A percentile compares a stretch with the other conserved stretches of the same genome.
Conservation (phyloP, 176 grass and related monocot genomes). For the Cocos nucifera region DNA sequence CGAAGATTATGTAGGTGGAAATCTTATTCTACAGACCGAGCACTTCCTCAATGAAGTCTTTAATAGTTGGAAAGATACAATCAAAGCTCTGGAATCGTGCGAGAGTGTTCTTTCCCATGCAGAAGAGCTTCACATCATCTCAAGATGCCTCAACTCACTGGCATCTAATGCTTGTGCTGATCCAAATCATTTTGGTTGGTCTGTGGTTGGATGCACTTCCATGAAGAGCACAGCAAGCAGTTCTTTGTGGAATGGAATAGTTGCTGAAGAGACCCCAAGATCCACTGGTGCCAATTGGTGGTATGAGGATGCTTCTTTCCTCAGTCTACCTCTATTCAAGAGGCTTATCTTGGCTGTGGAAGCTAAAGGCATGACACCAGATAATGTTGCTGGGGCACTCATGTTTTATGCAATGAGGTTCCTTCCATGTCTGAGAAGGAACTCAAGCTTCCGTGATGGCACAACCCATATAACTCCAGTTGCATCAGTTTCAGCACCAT, state of each 20-base stretch:
- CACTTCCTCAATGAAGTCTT: constrained; percentile 52
- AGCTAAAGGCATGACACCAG: constrained; percentile 42
- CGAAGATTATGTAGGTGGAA: constrained; percentile 75
- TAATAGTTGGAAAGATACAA: constrained; percentile 61
- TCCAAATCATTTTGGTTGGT: not conserved
- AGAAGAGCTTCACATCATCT: constrained; percentile 55
- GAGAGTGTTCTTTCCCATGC: constrained; percentile 52
- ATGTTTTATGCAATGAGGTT: constrained; percentile 63
- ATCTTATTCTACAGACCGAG: constrained; percentile 70
- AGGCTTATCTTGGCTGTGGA: constrained; percentile 65
- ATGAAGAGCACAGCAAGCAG: constrained; percentile 15
- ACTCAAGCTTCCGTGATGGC: constrained; percentile 51
- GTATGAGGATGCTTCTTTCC: constrained; percentile 65
- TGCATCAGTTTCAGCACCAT: constrained; percentile 34
- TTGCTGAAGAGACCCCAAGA: constrained; percentile 24
- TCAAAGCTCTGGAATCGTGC: constrained; percentile 71
- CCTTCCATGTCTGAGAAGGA: constrained; percentile 38
- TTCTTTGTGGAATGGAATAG: constrained; percentile 54
- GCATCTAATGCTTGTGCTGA: constrained; percentile 34
- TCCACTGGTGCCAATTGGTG: constrained; percentile 51
- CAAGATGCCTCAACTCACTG: constrained; percentile 63
- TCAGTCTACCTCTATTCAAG: constrained; percentile 73
- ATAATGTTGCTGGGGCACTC: constrained; percentile 53
- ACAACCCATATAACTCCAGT: constrained; percentile 32
- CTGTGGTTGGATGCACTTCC: constrained; percentile 5